phyloP scores from a whole-genome alignment of 1,284 basidiomycete genomes.

The Ustanciosporium gigantosporum region DNA sequence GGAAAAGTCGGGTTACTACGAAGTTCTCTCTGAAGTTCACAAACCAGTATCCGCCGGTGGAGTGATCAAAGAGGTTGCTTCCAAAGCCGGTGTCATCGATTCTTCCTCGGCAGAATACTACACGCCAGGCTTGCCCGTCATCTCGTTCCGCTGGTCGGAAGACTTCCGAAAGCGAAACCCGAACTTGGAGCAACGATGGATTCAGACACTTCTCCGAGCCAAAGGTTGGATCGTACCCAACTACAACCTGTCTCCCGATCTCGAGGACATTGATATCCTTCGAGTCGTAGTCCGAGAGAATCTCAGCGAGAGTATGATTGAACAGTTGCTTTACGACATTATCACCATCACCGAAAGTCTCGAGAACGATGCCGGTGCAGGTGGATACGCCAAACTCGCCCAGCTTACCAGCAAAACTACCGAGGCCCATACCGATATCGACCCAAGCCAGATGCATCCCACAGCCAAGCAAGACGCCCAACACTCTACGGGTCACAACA shows the following conservation, averaged over 20 bases:
- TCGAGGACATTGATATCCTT: slow-evolving; percentile 52
- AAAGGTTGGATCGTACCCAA: slow-evolving; percentile 71
- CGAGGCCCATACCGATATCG: slow-evolving; percentile 2
- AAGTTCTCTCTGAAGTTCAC: slow-evolving; percentile 65
- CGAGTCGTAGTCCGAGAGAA: slow-evolving; percentile 57
- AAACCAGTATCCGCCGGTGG: slow-evolving; percentile 27
- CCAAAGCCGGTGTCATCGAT: slow-evolving; percentile 63
- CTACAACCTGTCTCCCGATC: slow-evolving; percentile 51
- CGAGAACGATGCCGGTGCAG: slow-evolving; percentile 21
- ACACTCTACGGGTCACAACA: slow-evolving; percentile 3
- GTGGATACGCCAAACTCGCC: slow-evolving; percentile 20
- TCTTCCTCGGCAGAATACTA: slow-evolving; percentile 67
- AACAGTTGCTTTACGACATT: slow-evolving; percentile 56
- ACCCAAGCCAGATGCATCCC: neutral
- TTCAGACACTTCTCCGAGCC: slow-evolving; percentile 76
- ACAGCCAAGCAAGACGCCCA: slow-evolving; percentile 3
- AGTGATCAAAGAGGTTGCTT: slow-evolving; percentile 48
- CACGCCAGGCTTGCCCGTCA: slow-evolving; percentile 80
- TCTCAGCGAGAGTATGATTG: slow-evolving; percentile 54
- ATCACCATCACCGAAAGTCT: slow-evolving; percentile 50
- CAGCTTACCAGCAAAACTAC: slow-evolving; percentile 6
- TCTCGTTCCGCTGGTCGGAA: slow-evolving; percentile 84
- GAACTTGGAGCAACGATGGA: slow-evolving; percentile 75
- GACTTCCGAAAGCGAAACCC: slow-evolving; percentile 57
- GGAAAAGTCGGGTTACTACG: slow-evolving; percentile 77